Percentiles rank a stretch among this genome's conserved stretches.
phyloP scores from a whole-genome alignment of 2,329 filamentous ascomycete genomes.

The Fusarium sp. region DNA sequence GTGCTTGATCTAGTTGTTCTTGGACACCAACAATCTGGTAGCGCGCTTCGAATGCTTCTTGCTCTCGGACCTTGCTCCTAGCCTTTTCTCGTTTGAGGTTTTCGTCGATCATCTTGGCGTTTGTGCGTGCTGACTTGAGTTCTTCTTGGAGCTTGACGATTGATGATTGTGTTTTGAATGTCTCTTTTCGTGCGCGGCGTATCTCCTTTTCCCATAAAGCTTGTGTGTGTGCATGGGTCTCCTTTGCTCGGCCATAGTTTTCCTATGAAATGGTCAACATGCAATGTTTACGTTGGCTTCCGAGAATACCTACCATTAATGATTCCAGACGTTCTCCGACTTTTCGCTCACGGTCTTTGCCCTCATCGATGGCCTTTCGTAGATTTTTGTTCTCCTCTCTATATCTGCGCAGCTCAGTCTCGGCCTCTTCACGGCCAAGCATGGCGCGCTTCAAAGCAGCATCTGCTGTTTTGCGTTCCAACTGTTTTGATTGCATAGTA shows the following conservation, averaged over 20 bases:
- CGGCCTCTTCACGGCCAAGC: constrained; percentile 75
- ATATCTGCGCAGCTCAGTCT: constrained; percentile 71
- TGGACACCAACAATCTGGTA: constrained; percentile 72
- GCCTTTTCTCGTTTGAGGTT: constrained; percentile 71
- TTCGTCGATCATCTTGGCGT: constrained; percentile 65
- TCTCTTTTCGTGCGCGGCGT: constrained; percentile 73
- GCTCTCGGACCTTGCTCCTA: constrained; percentile 68
- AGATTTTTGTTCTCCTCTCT: constrained; percentile 68
- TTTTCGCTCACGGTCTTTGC: constrained; percentile 70
- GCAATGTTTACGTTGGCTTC: not conserved
- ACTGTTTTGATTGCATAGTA: constrained; percentile 66
- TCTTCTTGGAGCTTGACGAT: constrained; percentile 79
- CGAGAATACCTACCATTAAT: constrained; percentile 67
- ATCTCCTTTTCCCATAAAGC: constrained; percentile 79
- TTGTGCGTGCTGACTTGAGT: constrained; percentile 67
- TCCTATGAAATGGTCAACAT: constrained; percentile 59
- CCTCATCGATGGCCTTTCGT: constrained; percentile 69
- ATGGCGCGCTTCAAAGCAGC: constrained; percentile 73
- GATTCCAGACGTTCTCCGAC: constrained; percentile 73
- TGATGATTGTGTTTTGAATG: constrained; percentile 76
- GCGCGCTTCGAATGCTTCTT: constrained; percentile 74
- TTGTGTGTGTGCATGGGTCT: constrained; percentile 72
- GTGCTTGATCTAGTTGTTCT: constrained; percentile 72
- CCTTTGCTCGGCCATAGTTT: constrained; percentile 74
- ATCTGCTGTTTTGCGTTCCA: constrained; percentile 72